A percentile compares a stretch with the other conserved stretches of the same genome.
Evolutionary conservation across 1,284 basidiomycete genomes (phyloP).

Genomic region (Phlebopus sp.): DNA sequence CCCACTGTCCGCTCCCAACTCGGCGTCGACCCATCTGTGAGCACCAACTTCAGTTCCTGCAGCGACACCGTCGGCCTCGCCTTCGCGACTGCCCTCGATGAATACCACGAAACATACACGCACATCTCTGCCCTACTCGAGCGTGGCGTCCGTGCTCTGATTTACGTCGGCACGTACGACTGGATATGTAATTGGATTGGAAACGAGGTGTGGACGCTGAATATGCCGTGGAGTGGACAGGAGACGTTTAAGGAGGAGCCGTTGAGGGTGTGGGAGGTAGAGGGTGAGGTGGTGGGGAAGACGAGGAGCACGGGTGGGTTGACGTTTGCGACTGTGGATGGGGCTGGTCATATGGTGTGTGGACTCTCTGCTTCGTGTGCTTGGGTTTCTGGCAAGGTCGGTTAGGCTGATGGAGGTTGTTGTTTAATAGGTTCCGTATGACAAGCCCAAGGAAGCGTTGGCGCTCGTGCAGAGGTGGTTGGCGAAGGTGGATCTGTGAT

Average conservation of each 20-base stretch:
- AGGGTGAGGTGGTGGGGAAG: conserved; percentile 51
- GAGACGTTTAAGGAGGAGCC: conserved; percentile 45
- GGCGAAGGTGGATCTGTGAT: conserved; percentile 34
- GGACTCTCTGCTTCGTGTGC: background rate
- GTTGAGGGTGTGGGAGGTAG: conserved; percentile 54
- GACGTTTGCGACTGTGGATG: conserved; percentile 60
- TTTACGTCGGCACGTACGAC: conserved; percentile 73
- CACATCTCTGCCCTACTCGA: conserved; percentile 75
- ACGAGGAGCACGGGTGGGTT: conserved; percentile 57
- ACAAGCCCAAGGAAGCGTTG: conserved; percentile 57
- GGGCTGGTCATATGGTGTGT: conserved; percentile 66
- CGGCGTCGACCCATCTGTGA: conserved; percentile 54
- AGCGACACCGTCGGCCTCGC: conserved; percentile 38
- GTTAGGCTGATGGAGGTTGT: background rate
- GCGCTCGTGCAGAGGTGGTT: conserved; percentile 55
- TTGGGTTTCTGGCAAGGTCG: background rate
- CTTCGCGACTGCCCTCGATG: conserved; percentile 42
- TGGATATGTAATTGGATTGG: conserved; percentile 78
- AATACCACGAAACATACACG: conserved; percentile 41
- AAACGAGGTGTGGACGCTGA: conserved; percentile 63
- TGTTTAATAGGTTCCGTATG: conserved; percentile 50
- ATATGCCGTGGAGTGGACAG: conserved; percentile 63
- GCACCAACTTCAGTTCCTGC: conserved; percentile 50
- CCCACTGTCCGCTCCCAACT: conserved; percentile 50
- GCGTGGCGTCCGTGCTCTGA: conserved; percentile 66